phyloP scores from a whole-genome alignment of 148 eudicot species.

The Cornus suecica region DNA sequence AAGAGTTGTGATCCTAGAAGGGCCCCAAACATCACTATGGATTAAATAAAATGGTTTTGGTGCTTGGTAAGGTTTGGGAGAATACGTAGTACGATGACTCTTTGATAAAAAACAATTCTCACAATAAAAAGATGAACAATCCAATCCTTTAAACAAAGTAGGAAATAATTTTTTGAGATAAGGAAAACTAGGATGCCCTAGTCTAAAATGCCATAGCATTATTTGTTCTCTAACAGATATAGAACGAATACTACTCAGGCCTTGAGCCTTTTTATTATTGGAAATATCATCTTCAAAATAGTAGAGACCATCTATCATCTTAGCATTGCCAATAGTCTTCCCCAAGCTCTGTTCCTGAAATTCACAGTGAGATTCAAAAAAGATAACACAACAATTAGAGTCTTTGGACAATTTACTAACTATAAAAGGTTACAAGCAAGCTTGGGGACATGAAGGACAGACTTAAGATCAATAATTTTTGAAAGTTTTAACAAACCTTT shows the following conservation, averaged over 20 bases:
- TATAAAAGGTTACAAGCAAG: neutral
- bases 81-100: neutral
- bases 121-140: neutral
- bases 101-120: neutral
- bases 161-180: no score
- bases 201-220: neutral
- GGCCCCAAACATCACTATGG: no score
- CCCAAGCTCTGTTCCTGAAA: neutral
- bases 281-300: neutral
- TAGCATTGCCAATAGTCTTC: neutral
- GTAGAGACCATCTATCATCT: no score
- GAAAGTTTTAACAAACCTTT: neutral
- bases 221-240: neutral
- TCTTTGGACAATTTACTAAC: constrained; percentile 3
- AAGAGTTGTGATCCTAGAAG: neutral
- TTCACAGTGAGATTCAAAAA: neutral
- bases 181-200: constrained; percentile 5
- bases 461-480: neutral
- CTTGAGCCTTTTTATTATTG: neutral
- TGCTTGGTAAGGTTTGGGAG: neutral
- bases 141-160: neutral
- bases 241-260: neutral
- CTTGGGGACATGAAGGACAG: neutral
- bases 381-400: no score
- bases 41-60: constrained; percentile 2